phyloP scores from a whole-genome alignment of 2,329 filamentous ascomycete species.

The Orbilia javanica region DNA sequence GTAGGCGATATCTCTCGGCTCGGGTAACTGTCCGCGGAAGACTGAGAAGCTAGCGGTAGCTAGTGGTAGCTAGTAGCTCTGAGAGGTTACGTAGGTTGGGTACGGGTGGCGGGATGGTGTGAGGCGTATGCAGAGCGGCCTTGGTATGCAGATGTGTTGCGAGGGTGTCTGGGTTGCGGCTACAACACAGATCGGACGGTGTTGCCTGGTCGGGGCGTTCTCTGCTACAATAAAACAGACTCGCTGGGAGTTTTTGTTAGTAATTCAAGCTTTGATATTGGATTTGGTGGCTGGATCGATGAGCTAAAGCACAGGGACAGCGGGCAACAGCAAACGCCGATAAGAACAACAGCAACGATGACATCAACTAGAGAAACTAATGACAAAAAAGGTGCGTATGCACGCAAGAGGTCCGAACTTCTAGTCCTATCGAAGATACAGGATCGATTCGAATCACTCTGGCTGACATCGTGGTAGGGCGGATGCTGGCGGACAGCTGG shows the following conservation, averaged over 20 bases:
- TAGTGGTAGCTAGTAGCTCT: neutral
- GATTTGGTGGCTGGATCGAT: neutral
- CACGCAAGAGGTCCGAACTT: neutral
- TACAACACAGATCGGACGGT: constrained; percentile 23
- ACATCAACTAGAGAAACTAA: neutral
- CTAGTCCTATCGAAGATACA: constrained; percentile 1
- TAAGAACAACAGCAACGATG: neutral
- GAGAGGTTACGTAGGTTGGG: neutral
- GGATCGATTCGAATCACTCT: constrained; percentile 18
- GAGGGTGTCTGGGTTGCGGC: constrained; percentile 29
- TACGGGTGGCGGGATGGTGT: constrained; percentile 1
- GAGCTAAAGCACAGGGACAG: constrained; percentile 7
- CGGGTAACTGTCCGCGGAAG: too few species aligned
- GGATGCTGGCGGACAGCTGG: constrained; percentile 35
- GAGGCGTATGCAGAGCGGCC: neutral
- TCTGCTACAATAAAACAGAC: neutral
- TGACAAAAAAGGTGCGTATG: neutral
- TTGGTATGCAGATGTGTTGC: constrained; percentile 45
- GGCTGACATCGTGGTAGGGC: neutral
- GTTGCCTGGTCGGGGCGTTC: neutral
- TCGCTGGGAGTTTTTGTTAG: constrained; percentile 29
- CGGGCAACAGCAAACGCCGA: neutral
- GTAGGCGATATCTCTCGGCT: neutral
- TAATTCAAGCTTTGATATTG: constrained; percentile 10
- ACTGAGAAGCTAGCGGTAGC: neutral